Percentiles rank a stretch among this genome's conserved stretches.
phyloP scores from a whole-genome alignment of 192 early-diverging fungal species.

The Fimicolochytrium jonesii region DNA sequence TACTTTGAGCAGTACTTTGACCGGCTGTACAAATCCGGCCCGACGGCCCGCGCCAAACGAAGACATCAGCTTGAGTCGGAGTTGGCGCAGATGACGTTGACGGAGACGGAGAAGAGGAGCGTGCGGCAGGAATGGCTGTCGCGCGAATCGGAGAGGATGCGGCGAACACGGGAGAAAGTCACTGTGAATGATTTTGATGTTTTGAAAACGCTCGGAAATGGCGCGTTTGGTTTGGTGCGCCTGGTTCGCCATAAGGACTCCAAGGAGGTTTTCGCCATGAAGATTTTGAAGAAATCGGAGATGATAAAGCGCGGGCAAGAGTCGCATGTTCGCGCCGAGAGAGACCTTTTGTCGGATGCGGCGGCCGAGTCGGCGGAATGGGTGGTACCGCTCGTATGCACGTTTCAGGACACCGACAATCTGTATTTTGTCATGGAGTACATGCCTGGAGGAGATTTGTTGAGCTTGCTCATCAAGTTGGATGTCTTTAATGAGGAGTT shows the following conservation, averaged over 20 bases:
- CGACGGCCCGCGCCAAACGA: slow-evolving; percentile 42
- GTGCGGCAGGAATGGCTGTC: slow-evolving; percentile 48
- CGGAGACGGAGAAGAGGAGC: slow-evolving; percentile 46
- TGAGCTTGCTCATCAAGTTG: slow-evolving; percentile 42
- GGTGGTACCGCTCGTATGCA: slow-evolving; percentile 47
- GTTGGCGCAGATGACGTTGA: slow-evolving; percentile 38
- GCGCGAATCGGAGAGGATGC: slow-evolving; percentile 52
- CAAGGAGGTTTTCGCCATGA: slow-evolving; percentile 51
- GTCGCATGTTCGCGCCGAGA: slow-evolving; percentile 44
- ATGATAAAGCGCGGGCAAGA: slow-evolving; percentile 42
- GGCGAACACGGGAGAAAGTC: slow-evolving; percentile 35
- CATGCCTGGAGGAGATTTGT: slow-evolving; percentile 48
- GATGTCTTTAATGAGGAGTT: slow-evolving; percentile 51
- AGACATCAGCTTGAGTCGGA: slow-evolving; percentile 50
- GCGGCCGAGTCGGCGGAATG: slow-evolving; percentile 39
- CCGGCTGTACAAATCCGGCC: slow-evolving; percentile 41
- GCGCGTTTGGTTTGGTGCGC: slow-evolving; percentile 58
- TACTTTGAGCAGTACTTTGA: slow-evolving; percentile 61
- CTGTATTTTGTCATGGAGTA: slow-evolving; percentile 56
- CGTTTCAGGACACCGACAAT: slow-evolving; percentile 47
- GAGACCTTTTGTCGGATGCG: slow-evolving; percentile 36
- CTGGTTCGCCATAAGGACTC: slow-evolving; percentile 47
- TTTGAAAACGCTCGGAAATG: slow-evolving; percentile 50
- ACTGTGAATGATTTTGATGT: slow-evolving; percentile 48
- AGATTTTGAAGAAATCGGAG: slow-evolving; percentile 39